Conservation (phyloP, 2,329 filamentous ascomycete species). For the Biscogniauxia sp. region DNA sequence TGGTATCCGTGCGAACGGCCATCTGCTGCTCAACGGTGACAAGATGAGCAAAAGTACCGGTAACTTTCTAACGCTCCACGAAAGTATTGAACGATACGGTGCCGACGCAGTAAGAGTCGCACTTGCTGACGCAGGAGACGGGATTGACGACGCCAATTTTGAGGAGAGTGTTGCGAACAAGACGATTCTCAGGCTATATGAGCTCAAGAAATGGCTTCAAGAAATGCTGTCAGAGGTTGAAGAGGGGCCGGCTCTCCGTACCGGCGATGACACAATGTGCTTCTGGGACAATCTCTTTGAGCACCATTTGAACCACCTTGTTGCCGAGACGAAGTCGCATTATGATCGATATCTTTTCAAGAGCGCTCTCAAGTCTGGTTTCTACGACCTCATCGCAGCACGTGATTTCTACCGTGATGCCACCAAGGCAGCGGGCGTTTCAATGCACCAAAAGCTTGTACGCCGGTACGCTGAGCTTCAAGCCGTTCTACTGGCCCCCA, state of each 20-base stretch:
- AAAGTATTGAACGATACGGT: slow-evolving; percentile 84
- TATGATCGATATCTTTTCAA: slow-evolving; percentile 82
- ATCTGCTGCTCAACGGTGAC: slow-evolving; percentile 89
- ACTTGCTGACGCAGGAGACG: slow-evolving; percentile 90
- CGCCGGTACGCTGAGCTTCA: slow-evolving; percentile 83
- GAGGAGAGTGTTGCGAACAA: slow-evolving; percentile 92
- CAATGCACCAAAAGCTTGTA: slow-evolving; percentile 81
- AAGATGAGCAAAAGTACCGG: slow-evolving; percentile 99
- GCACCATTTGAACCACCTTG: slow-evolving; percentile 86
- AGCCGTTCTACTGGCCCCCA: slow-evolving; percentile 74
- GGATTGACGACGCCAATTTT: slow-evolving; percentile 93
- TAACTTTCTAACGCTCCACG: slow-evolving; percentile 89
- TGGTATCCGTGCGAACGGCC: slow-evolving; percentile 84
- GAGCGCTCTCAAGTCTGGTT: slow-evolving; percentile 75
- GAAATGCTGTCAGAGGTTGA: slow-evolving; percentile 58
- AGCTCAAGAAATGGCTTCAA: slow-evolving; percentile 86
- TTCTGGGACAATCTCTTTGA: slow-evolving; percentile 89
- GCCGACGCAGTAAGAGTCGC: slow-evolving; percentile 90
- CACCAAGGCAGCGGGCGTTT: slow-evolving; percentile 70
- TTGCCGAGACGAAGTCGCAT: slow-evolving; percentile 73
- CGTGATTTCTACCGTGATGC: slow-evolving; percentile 91
- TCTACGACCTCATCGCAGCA: slow-evolving; percentile 76
- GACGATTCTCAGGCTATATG: slow-evolving; percentile 75
- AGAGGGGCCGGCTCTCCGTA: slow-evolving; percentile 71
- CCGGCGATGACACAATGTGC: slow-evolving; percentile 64